phyloP scores from a whole-genome alignment of 768 basidiomycete genomes.

The Lactifluus pinguis region DNA sequence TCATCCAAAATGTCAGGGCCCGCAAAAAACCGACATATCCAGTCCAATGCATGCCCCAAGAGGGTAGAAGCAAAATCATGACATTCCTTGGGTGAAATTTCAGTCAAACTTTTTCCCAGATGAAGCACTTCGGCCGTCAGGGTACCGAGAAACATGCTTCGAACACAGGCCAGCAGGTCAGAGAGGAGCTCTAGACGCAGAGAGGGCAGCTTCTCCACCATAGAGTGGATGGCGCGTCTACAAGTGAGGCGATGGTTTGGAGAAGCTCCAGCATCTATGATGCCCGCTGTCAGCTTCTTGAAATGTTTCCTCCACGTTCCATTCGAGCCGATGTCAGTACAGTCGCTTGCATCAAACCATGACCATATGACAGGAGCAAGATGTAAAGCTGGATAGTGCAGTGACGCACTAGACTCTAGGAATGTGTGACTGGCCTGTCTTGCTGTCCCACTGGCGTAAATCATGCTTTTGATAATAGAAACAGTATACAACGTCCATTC shows the following conservation, averaged over 20 bases:
- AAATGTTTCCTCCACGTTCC: constrained; percentile 18
- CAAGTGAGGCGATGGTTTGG: constrained; percentile 4
- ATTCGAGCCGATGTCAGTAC: neutral
- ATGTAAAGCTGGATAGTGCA: constrained; percentile 1
- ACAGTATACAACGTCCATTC: constrained; percentile 38
- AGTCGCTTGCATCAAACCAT: constrained; percentile 11
- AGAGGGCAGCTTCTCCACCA: constrained; percentile 3
- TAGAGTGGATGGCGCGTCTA: neutral
- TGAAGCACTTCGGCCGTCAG: neutral
- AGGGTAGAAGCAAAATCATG: neutral
- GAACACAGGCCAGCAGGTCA: constrained; percentile 1
- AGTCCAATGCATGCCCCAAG: neutral
- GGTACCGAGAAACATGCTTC: constrained; percentile 1
- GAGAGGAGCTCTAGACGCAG: constrained; percentile 7
- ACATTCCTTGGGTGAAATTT: constrained; percentile 2
- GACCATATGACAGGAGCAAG: constrained; percentile 21
- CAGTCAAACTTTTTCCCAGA: neutral
- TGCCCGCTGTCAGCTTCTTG: constrained; percentile 13
- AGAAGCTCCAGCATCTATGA: constrained; percentile 4
- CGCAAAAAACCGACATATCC: constrained; percentile 9
- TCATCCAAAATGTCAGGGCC: neutral
- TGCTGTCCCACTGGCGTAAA: constrained; percentile 32
- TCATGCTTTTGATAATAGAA: constrained; percentile 33
- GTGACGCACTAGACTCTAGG: constrained; percentile 18
- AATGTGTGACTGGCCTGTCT: constrained; percentile 15